Conservation (phyloP, 2,329 filamentous ascomycete species). For the Lachnellula subtilissima region DNA sequence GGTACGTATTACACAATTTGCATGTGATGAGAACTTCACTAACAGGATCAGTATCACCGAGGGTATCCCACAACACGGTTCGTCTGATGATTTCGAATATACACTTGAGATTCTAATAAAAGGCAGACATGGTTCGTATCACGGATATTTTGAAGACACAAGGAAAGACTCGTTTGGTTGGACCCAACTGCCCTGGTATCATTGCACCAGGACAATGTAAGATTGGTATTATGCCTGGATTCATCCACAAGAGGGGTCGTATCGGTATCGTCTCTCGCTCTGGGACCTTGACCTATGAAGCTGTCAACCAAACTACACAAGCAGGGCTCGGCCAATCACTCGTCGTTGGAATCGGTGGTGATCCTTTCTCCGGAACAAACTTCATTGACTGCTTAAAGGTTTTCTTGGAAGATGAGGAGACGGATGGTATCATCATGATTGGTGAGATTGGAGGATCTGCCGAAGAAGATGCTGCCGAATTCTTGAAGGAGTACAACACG, state of each 20-base stretch:
- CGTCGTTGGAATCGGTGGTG: slow-evolving; percentile 95
- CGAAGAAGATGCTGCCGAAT: slow-evolving; percentile 97
- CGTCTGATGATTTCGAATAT: slow-evolving; percentile 30
- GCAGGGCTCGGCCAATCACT: slow-evolving; percentile 95
- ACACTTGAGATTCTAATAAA: slow-evolving; percentile 9
- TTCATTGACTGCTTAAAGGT: slow-evolving; percentile 99
- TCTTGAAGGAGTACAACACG: slow-evolving; percentile 87
- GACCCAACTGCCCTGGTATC: slow-evolving; percentile 97
- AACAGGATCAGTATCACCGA: slow-evolving; percentile 67
- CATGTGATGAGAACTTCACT: slow-evolving; percentile 17
- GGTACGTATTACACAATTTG: slow-evolving; percentile 41
- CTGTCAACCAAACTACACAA: slow-evolving; percentile 98
- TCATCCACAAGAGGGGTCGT: slow-evolving; percentile 99
- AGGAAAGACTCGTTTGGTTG: slow-evolving; percentile 92
- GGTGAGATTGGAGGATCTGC: slow-evolving; percentile 97
- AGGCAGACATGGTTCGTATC: slow-evolving; percentile 93
- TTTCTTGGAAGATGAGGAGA: slow-evolving; percentile 93
- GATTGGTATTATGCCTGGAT: slow-evolving; percentile 99
- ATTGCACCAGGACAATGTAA: slow-evolving; percentile 96
- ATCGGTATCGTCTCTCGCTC: slow-evolving; percentile 98
- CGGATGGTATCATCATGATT: slow-evolving; percentile 99
- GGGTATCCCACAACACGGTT: slow-evolving; percentile 95
- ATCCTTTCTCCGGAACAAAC: slow-evolving; percentile 98
- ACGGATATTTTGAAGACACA: slow-evolving; percentile 97
- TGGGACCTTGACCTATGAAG: slow-evolving; percentile 97